Base-by-base conservation (phyloP, 805 yeast genomes). In the Zygotorulaspora chibaensis region DNA sequence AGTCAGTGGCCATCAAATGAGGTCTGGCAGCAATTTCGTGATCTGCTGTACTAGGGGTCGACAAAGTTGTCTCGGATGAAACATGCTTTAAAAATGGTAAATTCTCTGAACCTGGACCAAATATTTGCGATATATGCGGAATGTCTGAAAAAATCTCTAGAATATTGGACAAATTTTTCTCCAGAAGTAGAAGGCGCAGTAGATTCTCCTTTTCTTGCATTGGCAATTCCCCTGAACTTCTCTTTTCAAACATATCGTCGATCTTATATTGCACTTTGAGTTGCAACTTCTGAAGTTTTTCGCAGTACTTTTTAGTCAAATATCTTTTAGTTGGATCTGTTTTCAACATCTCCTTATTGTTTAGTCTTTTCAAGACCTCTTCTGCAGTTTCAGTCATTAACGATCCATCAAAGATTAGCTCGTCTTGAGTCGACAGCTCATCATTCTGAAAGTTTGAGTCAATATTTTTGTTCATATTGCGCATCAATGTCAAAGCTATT, bases 401-500 rank as follows among this genome's bases (percentile, higher is more conserved):
- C 0, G 88, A 76, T 5, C 91, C 93, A 66, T 84, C 91, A 61
- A 81, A 83, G 62, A 85, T 73, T 40, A 85, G 69, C 52, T 85
- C 91, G 60, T 76, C 85, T 45, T 68, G 68, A 8, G 55, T 46
- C 33, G 69, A 53, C 3, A 68, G 47, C 17, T 64, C 72, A 53
- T 62, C 68, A n/a, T 61, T 45, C 42, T 52, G 52, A 46, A 61
- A 65, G 27, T 58, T 59, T 9, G 66, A 53, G 35, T 68, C 66
- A 44, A 83, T 66, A n/a, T 75, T 71, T 31, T 69, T 64, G 55
- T 84, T 88, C 83, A 89, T 83, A 63, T 90, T 90, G 56, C 84
- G 77, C 83, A 90, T 82, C 39, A 93, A 77, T 55, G 84, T 81
- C 36, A 86, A 73, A 1, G 95, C 93, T 47, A 89, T 77, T 56